Conservation (phyloP, 2,329 filamentous ascomycete species). For the Phialophora chinensis region DNA sequence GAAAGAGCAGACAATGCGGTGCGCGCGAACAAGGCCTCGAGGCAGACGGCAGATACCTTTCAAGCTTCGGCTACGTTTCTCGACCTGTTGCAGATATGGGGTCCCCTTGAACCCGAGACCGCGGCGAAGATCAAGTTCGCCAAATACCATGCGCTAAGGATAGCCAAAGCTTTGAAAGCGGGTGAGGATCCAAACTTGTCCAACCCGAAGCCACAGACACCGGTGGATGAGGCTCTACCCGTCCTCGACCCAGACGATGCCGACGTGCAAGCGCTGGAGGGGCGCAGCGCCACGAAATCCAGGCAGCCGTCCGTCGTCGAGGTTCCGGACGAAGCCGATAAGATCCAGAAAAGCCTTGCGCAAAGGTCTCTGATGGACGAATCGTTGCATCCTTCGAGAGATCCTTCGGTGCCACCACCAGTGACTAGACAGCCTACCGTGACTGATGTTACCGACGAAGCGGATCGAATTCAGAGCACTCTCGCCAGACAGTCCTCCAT, state of each 20-base stretch:
- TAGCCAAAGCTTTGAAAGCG: slow-evolving; percentile 86
- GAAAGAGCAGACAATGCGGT: slow-evolving; percentile 82
- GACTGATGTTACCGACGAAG: slow-evolving; percentile 65
- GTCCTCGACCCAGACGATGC: slow-evolving; percentile 68
- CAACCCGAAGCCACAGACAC: slow-evolving; percentile 71
- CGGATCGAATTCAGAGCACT: slow-evolving; percentile 53
- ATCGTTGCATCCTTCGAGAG: slow-evolving; percentile 57
- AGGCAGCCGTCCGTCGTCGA: slow-evolving; percentile 65
- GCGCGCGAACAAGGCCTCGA: slow-evolving; percentile 80
- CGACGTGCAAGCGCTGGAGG: slow-evolving; percentile 64
- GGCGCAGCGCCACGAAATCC: slow-evolving; percentile 52
- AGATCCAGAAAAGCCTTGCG: slow-evolving; percentile 52
- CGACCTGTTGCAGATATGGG: slow-evolving; percentile 86
- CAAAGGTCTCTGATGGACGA: slow-evolving; percentile 57
- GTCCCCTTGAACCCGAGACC: slow-evolving; percentile 72
- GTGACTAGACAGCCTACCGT: slow-evolving; percentile 57
- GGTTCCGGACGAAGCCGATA: slow-evolving; percentile 62
- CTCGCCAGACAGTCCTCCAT: slow-evolving; percentile 56
- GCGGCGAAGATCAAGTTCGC: slow-evolving; percentile 91
- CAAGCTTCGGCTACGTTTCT: slow-evolving; percentile 92
- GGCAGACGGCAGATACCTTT: slow-evolving; percentile 92
- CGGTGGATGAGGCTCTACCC: slow-evolving; percentile 53
- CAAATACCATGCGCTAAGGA: slow-evolving; percentile 92
- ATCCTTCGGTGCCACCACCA: slow-evolving; percentile 48
- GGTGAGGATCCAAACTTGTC: slow-evolving; percentile 90